These are phyloP conservation scores for Benincasa hispida DNA, from an alignment of 306 rosid genomes.

Conservation along the genomic window DNA sequence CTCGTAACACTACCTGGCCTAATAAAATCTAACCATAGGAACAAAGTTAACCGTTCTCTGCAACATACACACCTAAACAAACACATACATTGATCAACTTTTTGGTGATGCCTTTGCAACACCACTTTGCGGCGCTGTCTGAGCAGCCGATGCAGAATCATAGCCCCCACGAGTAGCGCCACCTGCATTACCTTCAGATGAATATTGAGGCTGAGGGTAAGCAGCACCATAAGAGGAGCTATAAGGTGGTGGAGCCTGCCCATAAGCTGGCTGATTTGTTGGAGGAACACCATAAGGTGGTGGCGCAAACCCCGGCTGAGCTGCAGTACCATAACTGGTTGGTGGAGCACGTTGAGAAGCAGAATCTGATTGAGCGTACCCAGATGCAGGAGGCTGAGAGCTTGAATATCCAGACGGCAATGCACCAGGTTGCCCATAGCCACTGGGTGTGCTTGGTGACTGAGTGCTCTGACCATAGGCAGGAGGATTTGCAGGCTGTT, in stretches of 20 bases:
- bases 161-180: slow-evolving; percentile 31
- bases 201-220: slow-evolving; percentile 60
- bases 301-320: slow-evolving; percentile 62
- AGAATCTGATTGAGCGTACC: slow-evolving; percentile 68
- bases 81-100: slow-evolving; percentile 25
- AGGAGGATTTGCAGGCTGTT: slow-evolving; percentile 57
- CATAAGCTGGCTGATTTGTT: slow-evolving; percentile 57
- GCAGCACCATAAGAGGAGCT: slow-evolving; percentile 50
- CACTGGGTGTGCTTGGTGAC: slow-evolving; percentile 54
- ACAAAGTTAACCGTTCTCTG: neutral
- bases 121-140: slow-evolving; percentile 32
- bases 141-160: slow-evolving; percentile 47
- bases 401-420: slow-evolving; percentile 47
- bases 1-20: neutral
- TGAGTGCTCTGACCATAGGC: slow-evolving; percentile 65
- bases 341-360: slow-evolving; percentile 51
- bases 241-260: slow-evolving; percentile 64
- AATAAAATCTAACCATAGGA: slow-evolving; percentile 14
- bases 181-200: slow-evolving; percentile 42
- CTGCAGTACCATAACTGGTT: slow-evolving; percentile 45
- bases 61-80: neutral
- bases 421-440: slow-evolving; percentile 55
- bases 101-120: slow-evolving; percentile 81
- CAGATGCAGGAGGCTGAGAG: slow-evolving; percentile 60
- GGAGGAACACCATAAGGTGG: slow-evolving; percentile 66